phyloP scores from a whole-genome alignment of 257 asterid species.

The Solanum gracilifrons region DNA sequence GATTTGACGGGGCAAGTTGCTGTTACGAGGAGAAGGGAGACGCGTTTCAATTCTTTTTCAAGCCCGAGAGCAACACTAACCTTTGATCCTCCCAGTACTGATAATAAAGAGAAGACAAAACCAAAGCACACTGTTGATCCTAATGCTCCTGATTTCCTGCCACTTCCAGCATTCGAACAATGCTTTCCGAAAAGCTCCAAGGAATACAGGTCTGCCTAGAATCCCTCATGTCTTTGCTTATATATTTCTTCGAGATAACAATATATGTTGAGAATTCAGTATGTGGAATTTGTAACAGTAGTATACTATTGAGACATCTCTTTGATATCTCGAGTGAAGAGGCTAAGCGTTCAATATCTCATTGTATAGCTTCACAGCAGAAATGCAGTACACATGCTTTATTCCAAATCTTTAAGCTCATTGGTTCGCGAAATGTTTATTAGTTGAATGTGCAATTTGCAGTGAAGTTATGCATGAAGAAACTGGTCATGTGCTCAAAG shows the following conservation, averaged over 20 bases:
- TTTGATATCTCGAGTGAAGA: background rate
- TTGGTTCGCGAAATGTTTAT: background rate
- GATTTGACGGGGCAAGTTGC: conserved; percentile 27
- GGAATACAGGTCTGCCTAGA: conserved; percentile 44
- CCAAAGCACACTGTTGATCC: conserved; percentile 83
- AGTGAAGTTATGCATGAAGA: conserved; percentile 76
- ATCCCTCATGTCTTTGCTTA: background rate
- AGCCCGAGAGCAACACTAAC: conserved; percentile 61
- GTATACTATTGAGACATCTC: background rate
- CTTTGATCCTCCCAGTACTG: conserved; percentile 55
- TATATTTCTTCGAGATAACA: background rate
- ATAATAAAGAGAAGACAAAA: conserved; percentile 35
- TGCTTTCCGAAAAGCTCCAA: conserved; percentile 95
- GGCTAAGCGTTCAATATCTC: background rate
- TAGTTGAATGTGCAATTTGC: conserved; percentile 12
- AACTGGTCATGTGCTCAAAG: conserved; percentile 68
- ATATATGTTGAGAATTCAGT: background rate
- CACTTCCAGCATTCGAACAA: conserved; percentile 84
- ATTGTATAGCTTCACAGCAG: background rate
- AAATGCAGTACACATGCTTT: background rate
- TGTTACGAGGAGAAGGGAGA: conserved; percentile 20
- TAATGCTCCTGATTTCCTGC: conserved; percentile 79
- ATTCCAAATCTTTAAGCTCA: background rate
- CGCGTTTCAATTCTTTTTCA: conserved; percentile 5
- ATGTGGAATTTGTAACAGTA: background rate